phyloP scores from a whole-genome alignment of 2,329 filamentous ascomycete genomes.

The Davidsoniella virescens region DNA sequence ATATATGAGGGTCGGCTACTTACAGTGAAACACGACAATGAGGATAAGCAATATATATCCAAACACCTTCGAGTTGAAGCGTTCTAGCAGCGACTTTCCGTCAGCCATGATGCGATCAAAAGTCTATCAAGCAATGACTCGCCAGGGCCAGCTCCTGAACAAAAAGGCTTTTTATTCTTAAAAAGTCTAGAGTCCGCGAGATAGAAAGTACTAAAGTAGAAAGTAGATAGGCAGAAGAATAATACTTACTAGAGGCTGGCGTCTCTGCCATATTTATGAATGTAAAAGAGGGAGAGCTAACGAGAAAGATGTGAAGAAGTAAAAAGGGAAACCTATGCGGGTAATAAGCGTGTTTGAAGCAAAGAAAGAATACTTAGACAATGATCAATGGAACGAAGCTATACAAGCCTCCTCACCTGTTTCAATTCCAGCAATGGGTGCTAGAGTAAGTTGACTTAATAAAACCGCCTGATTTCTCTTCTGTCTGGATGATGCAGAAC shows the following conservation, averaged over 20 bases:
- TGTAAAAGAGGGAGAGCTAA: background rate
- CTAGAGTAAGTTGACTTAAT: too few relatives aligned
- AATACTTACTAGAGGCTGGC: constrained; percentile 11
- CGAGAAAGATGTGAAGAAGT: background rate
- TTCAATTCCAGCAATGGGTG: background rate
- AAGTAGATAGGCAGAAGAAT: background rate
- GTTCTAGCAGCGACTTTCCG: constrained; percentile 7
- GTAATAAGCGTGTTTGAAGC: too few relatives aligned
- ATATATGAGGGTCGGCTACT: background rate
- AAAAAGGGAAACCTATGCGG: too few relatives aligned
- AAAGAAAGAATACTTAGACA: background rate
- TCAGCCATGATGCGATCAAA: constrained; percentile 5
- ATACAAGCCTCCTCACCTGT: background rate
- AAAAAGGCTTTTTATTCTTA: background rate
- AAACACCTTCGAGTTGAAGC: constrained; percentile 12
- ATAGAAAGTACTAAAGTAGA: background rate
- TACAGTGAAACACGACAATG: constrained; percentile 13
- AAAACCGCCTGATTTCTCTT: too few relatives aligned
- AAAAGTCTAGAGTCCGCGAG: background rate
- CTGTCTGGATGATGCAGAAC: too few relatives aligned
- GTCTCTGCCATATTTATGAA: constrained; percentile 12
- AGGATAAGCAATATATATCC: constrained; percentile 11
- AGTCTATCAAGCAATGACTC: background rate
- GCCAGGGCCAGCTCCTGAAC: background rate
- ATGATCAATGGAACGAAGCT: background rate